Evolutionary conservation across 2,329 filamentous ascomycete species (phyloP).

Genomic region (Stenocarpella maydis): DNA sequence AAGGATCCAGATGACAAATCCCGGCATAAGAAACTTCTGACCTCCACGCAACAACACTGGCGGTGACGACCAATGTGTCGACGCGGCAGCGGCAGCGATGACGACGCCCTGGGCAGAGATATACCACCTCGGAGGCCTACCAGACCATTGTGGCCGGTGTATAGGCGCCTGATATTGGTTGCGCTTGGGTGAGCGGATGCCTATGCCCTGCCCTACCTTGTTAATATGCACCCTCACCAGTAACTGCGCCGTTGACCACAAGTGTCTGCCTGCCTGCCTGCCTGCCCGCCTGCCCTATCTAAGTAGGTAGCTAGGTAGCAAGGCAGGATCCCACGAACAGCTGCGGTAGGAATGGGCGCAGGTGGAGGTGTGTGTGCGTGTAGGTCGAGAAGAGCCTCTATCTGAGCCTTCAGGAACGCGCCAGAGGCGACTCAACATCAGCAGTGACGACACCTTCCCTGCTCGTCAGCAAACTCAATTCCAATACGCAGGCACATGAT

Average conservation of each 20-base stretch:
- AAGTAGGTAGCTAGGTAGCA: no score
- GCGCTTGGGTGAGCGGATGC: background rate
- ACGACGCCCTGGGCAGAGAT: background rate
- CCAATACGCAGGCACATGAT: background rate
- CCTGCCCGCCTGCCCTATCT: constrained; percentile 8
- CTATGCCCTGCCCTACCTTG: background rate
- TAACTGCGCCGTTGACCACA: background rate
- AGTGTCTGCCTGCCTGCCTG: background rate
- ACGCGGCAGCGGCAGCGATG: background rate
- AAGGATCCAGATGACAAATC: constrained; percentile 26
- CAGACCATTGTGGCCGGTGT: constrained; percentile 7
- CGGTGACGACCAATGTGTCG: background rate
- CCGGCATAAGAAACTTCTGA: background rate
- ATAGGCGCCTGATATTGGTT: background rate
- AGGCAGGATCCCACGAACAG: background rate
- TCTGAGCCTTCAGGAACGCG: constrained; percentile 10
- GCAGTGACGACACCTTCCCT: constrained; percentile 12
- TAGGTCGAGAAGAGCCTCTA: background rate
- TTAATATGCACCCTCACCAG: background rate
- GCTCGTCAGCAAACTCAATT: background rate
- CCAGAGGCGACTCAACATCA: background rate
- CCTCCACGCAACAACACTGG: background rate
- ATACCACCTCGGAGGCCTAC: background rate
- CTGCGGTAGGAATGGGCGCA: background rate
- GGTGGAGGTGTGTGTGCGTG: background rate